Evolutionary conservation across 495 filamentous ascomycete species (phyloP).

Genomic region (Usnea hakonensis): DNA sequence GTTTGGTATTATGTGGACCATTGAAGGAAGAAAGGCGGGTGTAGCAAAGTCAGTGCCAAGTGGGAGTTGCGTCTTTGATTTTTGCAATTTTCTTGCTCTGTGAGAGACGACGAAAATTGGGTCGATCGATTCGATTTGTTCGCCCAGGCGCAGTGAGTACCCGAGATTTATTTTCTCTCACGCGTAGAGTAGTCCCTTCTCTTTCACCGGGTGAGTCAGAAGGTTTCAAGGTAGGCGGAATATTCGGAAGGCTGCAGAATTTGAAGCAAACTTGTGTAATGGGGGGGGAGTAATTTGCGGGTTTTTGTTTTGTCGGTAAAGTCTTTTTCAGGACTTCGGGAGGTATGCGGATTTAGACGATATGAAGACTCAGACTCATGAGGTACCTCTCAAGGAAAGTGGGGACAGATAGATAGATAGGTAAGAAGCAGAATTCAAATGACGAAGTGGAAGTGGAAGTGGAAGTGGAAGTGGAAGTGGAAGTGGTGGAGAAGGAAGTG

Average conservation of each 20-base stretch:
- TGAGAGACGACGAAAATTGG: neutral
- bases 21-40: neutral
- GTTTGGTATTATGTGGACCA: neutral
- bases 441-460: neutral
- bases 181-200: constrained; percentile 1
- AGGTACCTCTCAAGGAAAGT: neutral
- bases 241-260: constrained; percentile 11
- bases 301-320: constrained; percentile 5
- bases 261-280: neutral
- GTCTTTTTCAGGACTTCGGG: no score
- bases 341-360: no score
- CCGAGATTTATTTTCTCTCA: neutral
- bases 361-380: no score
- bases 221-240: constrained; percentile 2
- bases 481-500: constrained; percentile 7
- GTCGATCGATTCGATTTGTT: neutral
- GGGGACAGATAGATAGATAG: neutral
- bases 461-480: neutral
- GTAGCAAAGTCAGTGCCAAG: neutral
- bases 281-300: neutral
- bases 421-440: neutral
- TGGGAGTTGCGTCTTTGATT: neutral
- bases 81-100: neutral
- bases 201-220: neutral
- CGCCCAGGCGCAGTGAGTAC: neutral